Evolutionary conservation across 2,329 filamentous ascomycete species (phyloP).

Genomic region (Fusarium camptoceras): DNA sequence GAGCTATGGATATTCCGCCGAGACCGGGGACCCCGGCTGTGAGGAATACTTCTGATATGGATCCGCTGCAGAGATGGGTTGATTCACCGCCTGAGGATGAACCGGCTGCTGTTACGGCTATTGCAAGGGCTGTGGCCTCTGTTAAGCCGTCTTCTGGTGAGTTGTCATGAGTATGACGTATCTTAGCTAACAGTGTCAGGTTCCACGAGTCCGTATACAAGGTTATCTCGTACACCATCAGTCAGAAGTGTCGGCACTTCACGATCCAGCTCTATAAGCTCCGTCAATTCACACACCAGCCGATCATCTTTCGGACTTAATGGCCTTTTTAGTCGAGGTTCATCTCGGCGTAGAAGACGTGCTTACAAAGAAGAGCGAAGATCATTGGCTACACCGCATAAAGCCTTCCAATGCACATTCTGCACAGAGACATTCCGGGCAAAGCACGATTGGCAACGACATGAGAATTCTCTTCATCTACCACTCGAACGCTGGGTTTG

Average conservation of each 20-base stretch:
- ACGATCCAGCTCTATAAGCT: conserved; percentile 32
- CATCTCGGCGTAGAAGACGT: conserved; percentile 29
- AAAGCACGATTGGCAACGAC: conserved; percentile 61
- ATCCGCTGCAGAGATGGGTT: conserved; percentile 49
- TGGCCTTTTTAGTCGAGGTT: conserved; percentile 28
- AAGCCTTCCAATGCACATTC: conserved; percentile 58
- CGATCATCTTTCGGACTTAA: conserved; percentile 32
- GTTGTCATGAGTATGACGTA: fast-evolving
- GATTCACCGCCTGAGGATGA: conserved; percentile 51
- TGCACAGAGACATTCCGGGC: conserved; percentile 59
- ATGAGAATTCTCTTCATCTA: conserved; percentile 60
- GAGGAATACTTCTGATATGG: conserved; percentile 38
- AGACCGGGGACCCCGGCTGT: conserved; percentile 53
- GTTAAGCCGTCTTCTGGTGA: conserved; percentile 30
- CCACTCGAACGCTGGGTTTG: conserved; percentile 61
- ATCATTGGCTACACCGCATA: conserved; percentile 22
- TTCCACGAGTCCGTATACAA: conserved; percentile 31
- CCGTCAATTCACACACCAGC: conserved; percentile 34
- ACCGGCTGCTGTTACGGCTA: conserved; percentile 48
- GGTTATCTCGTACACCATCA: conserved; percentile 28
- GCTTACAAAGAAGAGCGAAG: conserved; percentile 36
- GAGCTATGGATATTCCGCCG: conserved; percentile 68
- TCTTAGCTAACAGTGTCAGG: conserved; percentile 3
- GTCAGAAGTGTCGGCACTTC: conserved; percentile 33
- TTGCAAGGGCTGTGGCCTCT: conserved; percentile 46